Evolutionary conservation across 2,329 filamentous ascomycete genomes (phyloP), one percentile per base, ranked within the genome.

Genomic region (Ophiosphaerella narmari): DNA sequence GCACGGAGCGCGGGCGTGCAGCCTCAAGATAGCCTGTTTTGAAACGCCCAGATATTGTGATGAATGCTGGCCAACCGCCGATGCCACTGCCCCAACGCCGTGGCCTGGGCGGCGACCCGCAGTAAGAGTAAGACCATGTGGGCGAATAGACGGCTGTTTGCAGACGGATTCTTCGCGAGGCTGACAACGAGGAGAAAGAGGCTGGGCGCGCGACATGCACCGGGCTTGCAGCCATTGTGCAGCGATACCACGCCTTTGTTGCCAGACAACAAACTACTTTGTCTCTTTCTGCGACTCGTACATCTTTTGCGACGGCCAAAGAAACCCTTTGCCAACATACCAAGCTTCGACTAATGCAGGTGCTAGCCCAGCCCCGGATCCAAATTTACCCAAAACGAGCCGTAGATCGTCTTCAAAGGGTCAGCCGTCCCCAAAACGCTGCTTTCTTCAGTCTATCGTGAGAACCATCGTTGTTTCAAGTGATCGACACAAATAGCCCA

Each of bases 301-400:
- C 29, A 21, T n/a, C 37, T 46, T 36, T 35, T 33, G 46, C 16
- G 16, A 16, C 41, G 29, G 36, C 40, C 46, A 43, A 18, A 41
- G 29, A 21, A 24, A 35, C 38, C 32, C 18, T 37, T 36, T 33
- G 43, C 49, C 52, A 52, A 36, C 21, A 39, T 48, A 53, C 55
- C 53, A 63, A 59, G 55, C 60, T 57, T 57, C 52, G 45, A 9
- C 57, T 54, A 56, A 44, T 52, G 50, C 50, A 39, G 36, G 43
- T 48, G 52, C 50, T 57, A 52, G 40, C 32, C 46, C 40, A 31
- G 47, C 41, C 37, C 41, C 41, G 38, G 39, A 38, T 60, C 56
- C 59, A 63, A 62, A 60, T 59, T 59, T 63, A 62, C 52, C 46
- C 50, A 45, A 54, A 48, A 55, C 47, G 40, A 45, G 46, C 43